phyloP scores from a whole-genome alignment of 1,139 yeast species.

The Yamadazyma triangularis region DNA sequence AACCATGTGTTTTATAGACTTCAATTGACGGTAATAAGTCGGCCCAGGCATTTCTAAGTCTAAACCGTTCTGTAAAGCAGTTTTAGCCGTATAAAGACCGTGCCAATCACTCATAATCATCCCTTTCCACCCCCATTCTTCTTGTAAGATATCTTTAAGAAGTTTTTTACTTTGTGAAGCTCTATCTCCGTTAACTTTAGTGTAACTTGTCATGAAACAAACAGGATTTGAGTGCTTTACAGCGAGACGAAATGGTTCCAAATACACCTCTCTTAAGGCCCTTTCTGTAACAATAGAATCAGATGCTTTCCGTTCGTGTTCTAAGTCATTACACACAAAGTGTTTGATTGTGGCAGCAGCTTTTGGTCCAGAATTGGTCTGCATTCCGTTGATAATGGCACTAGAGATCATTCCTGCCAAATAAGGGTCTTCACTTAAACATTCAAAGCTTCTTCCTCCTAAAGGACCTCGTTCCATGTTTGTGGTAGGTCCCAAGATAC shows the following conservation, averaged over 20 bases:
- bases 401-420: constrained; percentile 28
- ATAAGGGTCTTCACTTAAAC: constrained; percentile 32
- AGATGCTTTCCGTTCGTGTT: constrained; percentile 48
- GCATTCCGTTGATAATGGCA: constrained; percentile 27
- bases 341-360: constrained; percentile 58
- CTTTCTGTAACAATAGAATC: constrained; percentile 49
- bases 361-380: constrained; percentile 22
- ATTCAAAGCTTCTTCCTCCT: constrained; percentile 35
- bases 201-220: constrained; percentile 54
- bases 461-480: constrained; percentile 30
- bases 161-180: constrained; percentile 43
- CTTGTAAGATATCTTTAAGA: constrained; percentile 36
- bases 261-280: constrained; percentile 57
- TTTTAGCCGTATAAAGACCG: constrained; percentile 48
- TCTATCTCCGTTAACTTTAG: constrained; percentile 54
- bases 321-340: constrained; percentile 58
- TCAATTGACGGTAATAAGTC: constrained; percentile 37
- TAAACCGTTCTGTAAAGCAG: constrained; percentile 48
- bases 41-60: constrained; percentile 68
- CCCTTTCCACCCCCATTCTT: constrained; percentile 43
- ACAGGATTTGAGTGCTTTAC: constrained; percentile 35
- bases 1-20: constrained; percentile 26
- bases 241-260: constrained; percentile 60
- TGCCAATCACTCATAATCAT: constrained; percentile 60
- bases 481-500: constrained; percentile 32